Evolutionary conservation across 352 stramenopile species (phyloP).

Genomic region (Globisporangium solare): DNA sequence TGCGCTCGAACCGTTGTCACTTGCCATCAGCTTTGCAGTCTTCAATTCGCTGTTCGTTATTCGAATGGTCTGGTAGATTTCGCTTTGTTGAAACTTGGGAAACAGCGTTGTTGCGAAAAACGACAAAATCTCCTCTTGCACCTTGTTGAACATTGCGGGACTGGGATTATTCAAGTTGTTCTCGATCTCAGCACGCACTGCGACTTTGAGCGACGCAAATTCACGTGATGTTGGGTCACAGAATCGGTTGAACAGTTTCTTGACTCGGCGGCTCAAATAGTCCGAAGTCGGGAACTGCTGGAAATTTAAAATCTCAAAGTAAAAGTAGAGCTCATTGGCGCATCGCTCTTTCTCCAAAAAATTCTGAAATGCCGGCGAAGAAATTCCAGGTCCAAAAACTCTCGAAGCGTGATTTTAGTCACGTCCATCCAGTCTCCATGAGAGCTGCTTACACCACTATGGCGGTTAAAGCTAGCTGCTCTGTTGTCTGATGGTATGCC

Average conservation of each 20-base stretch:
- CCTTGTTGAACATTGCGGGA: constrained; percentile 67
- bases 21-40: constrained; percentile 20
- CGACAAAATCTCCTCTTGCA: constrained; percentile 58
- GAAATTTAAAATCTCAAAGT: constrained; percentile 67
- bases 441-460: constrained; percentile 4
- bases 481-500: constrained; percentile 3
- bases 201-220: constrained; percentile 36
- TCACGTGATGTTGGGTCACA: constrained; percentile 59
- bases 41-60: constrained; percentile 25
- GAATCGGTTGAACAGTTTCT: constrained; percentile 65
- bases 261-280: constrained; percentile 57
- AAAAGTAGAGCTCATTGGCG: constrained; percentile 66
- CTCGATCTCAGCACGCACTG: constrained; percentile 26
- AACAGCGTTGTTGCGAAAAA: constrained; percentile 68
- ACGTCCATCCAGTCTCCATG: constrained; percentile 38
- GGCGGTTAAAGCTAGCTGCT: constrained; percentile 11
- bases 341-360: constrained; percentile 78
- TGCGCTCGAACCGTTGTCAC: constrained; percentile 11
- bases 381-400: constrained; percentile 57
- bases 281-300: constrained; percentile 76
- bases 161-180: constrained; percentile 31
- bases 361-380: constrained; percentile 53
- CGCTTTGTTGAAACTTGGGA: constrained; percentile 69
- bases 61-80: constrained; percentile 55
- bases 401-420: constrained; percentile 40